Percentiles rank a stretch among this genome's conserved stretches.
Evolutionary conservation across 2,329 filamentous ascomycete genomes (phyloP).

Genomic region (Daldinia eschscholtzii): DNA sequence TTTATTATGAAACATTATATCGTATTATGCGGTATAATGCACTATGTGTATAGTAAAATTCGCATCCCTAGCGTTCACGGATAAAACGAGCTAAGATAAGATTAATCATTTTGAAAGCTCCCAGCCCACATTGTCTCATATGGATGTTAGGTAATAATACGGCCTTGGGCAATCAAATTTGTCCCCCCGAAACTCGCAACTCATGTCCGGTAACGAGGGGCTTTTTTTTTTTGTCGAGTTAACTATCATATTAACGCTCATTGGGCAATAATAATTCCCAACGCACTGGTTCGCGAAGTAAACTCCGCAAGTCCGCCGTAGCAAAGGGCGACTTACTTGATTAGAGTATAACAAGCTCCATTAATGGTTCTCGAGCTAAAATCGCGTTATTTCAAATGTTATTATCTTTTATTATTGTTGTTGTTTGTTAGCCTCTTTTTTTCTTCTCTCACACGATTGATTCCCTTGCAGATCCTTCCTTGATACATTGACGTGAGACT

Average conservation of each 20-base stretch:
- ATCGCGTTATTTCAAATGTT: conserved; percentile 7
- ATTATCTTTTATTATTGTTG: neutral
- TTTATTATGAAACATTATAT: too few relatives aligned
- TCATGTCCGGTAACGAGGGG: conserved; percentile 18
- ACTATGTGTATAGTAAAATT: neutral
- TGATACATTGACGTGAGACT: conserved; percentile 6
- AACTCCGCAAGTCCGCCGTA: conserved; percentile 17
- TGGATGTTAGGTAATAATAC: neutral
- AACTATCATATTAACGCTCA: conserved; percentile 23
- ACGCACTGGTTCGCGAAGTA: conserved; percentile 29
- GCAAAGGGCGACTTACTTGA: conserved; percentile 30
- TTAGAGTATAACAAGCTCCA: conserved; percentile 34
- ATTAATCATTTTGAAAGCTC: conserved; percentile 7
- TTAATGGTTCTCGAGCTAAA: conserved; percentile 30
- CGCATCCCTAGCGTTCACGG: too few relatives aligned
- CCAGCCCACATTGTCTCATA: neutral
- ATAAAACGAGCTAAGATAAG: conserved; percentile 23
- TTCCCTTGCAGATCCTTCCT: conserved; percentile 17
- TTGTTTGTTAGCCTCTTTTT: neutral
- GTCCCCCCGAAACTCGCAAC: neutral
- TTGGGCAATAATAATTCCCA: conserved; percentile 34
- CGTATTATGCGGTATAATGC: too few relatives aligned
- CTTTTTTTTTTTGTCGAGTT: conserved; percentile 14
- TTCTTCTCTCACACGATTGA: neutral
- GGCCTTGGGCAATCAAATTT: neutral